Conservation (phyloP, 2,329 filamentous ascomycete species). For the Talaromyces sp. region DNA sequence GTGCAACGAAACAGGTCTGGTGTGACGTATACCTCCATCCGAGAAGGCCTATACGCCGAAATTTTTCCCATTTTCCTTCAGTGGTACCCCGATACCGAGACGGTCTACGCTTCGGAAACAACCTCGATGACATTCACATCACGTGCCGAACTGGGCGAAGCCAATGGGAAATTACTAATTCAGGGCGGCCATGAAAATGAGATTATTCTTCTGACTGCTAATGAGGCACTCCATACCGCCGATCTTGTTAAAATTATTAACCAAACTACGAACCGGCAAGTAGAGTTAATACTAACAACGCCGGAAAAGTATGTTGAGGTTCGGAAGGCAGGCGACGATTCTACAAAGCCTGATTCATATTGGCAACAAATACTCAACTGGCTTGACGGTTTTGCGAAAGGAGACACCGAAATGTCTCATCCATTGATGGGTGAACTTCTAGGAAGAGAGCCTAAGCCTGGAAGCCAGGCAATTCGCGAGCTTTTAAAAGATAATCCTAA, state of each 20-base stretch:
- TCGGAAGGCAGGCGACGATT: constrained; percentile 31
- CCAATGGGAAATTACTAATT: constrained; percentile 50
- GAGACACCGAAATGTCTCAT: constrained; percentile 45
- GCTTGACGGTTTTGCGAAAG: constrained; percentile 45
- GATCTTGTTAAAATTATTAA: constrained; percentile 41
- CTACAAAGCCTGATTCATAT: constrained; percentile 39
- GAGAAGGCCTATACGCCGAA: constrained; percentile 60
- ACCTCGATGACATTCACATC: constrained; percentile 50
- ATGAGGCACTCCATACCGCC: constrained; percentile 32
- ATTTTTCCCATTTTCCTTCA: constrained; percentile 58
- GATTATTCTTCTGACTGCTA: constrained; percentile 40
- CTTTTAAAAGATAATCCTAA: constrained; percentile 31
- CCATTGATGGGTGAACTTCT: constrained; percentile 44
- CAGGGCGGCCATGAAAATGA: constrained; percentile 36
- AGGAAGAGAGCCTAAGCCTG: constrained; percentile 42
- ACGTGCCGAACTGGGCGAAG: constrained; percentile 55
- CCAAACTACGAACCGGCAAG: constrained; percentile 32
- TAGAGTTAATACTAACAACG: constrained; percentile 33
- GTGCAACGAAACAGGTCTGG: constrained; percentile 28
- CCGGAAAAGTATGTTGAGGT: constrained; percentile 36
- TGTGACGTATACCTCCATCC: constrained; percentile 53
- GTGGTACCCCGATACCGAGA: constrained; percentile 36
- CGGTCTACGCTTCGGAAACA: constrained; percentile 38
- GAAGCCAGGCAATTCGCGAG: constrained; percentile 34
- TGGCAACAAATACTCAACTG: constrained; percentile 43